Evolutionary conservation across 352 stramenopile species (phyloP), one percentile per base, ranked within the genome.

Genomic region (Saprolegnia parasitica): DNA sequence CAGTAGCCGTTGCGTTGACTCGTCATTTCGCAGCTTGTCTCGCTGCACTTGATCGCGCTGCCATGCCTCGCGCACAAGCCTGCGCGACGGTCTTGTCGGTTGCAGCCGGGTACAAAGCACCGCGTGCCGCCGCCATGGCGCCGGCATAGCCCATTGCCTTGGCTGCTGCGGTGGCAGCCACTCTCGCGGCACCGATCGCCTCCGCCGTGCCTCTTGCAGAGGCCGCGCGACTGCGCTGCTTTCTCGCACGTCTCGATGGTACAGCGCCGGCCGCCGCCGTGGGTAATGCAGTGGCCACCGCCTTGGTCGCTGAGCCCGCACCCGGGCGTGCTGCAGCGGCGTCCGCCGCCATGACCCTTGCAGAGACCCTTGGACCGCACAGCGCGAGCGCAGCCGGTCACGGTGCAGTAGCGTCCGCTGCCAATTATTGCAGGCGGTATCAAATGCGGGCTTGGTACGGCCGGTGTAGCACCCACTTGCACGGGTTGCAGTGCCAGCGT

Each of bases 141-240:
- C 1, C 52, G 52, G 20, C 52, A 60, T 11, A 60, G 52, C 13
- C 52, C 52, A 60, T 60, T 18, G 35, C 52, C 20, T 60, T 60
- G 52, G 35, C 52, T 60, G 52, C 87, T 81, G 73, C 87, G 86
- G 56, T 93, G 86, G 26, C 87, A 96, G 40, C 89, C 83, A 23
- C 75, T 73, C 64, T 89, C 85, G 21, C 80, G 77, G 57, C 87
- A 96, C 10, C 83, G 81, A 20, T 84, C 77, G 1, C 84, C 85
- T 3, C 87, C 87, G 29, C 87, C 87, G 73, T 96, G 87, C 66
- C 89, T 86, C 76, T 93, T 94, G 77, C 87, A 96, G 62, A 91
- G 71, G 8, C 86, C 86, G 20, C 83, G 80, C 74, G 81, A 92
- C 39, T 94, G 86, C 0, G 86, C 84, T 15, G 87, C 91, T 67